Evolutionary conservation across 2,329 filamentous ascomycete genomes (phyloP).

Genomic region (Claviceps arundinis): DNA sequence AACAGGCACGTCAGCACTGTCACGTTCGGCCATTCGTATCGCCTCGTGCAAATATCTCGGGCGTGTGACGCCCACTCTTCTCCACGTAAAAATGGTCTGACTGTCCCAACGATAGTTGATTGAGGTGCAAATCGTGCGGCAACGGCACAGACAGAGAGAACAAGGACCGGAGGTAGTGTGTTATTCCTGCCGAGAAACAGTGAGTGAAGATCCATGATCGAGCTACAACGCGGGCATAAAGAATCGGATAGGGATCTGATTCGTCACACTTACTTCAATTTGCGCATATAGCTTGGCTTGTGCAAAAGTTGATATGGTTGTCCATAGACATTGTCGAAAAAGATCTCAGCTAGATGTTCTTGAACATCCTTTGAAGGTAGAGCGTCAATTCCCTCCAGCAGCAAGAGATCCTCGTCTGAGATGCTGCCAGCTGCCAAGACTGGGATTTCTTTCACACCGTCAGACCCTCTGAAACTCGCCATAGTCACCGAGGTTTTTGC

Average conservation of each 20-base stretch:
- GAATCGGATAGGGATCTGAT: background rate
- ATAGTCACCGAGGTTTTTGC: slow-evolving; percentile 44
- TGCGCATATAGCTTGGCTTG: slow-evolving; percentile 94
- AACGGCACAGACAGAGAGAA: slow-evolving; percentile 88
- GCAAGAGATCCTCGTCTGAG: slow-evolving; percentile 60
- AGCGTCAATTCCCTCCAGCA: slow-evolving; percentile 70
- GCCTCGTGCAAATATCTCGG: slow-evolving; percentile 72
- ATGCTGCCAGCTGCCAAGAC: slow-evolving; percentile 46
- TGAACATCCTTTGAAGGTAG: slow-evolving; percentile 79
- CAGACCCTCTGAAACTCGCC: slow-evolving; percentile 34
- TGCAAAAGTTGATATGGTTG: slow-evolving; percentile 91
- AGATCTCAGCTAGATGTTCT: slow-evolving; percentile 84
- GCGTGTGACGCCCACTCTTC: slow-evolving; percentile 84
- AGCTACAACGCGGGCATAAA: background rate
- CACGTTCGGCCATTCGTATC: slow-evolving; percentile 91
- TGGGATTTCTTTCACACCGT: slow-evolving; percentile 24
- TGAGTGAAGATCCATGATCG: background rate
- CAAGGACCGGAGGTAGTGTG: slow-evolving; percentile 74
- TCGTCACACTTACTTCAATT: slow-evolving; percentile 44
- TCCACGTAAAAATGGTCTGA: slow-evolving; percentile 66
- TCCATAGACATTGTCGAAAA: slow-evolving; percentile 91
- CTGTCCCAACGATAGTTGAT: slow-evolving; percentile 61
- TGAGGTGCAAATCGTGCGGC: slow-evolving; percentile 92
- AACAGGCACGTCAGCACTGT: slow-evolving; percentile 87
- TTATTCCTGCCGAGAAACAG: slow-evolving; percentile 17